Base-by-base conservation (phyloP, 164 flowering plant species). In the Chimonanthus salicifolius region DNA sequence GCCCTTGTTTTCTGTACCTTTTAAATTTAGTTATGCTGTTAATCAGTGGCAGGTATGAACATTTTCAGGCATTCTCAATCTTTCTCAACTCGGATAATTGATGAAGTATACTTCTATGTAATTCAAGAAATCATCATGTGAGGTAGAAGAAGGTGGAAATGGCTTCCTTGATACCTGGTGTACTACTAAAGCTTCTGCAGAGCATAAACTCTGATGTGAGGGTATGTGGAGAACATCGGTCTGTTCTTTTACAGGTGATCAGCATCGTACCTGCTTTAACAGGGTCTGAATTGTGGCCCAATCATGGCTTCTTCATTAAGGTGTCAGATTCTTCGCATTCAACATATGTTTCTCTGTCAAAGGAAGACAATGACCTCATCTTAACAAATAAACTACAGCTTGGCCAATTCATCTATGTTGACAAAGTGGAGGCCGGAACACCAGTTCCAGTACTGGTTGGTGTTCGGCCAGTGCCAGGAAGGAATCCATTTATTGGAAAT, bases 271-370 rank as follows among this genome's bases (percentile, higher is more conserved):
- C 99, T 11, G 97, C 99, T 7, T 78, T 90, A 69, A 73, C 84
- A 3, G 99, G 98, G 7, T 84, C 92, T n/a, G 98, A 90, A 43
- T 77, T 96, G 10, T 96, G 92, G 90, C 97, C 99, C 6, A 85
- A 94, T 80, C 97, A 90, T 51, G 99, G 98, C 15, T 96, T 92
- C 85, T 96, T 94, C 83, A 69, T 96, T 10, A 96, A 96, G 80
- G 94, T 96, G 60, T 96, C 99, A 3, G 99, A 96, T 72, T 96
- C 99, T 5, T 94, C 97, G 3, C 99, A 94, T 73, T 94, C 99
- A 0, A 88, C 97, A 0, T 94, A 96, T 64, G 97, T 90, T 54
- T 82, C 97, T 1, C 69, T 96, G 47, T 87, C 94, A 0, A 86
- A 84, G 70, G 87, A 89, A 66, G 99, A 94, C 81, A 89, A 85